These are phyloP conservation scores for Populus hybrid DNA, from an alignment of 441 rosid species.

Conservation along the genomic window DNA sequence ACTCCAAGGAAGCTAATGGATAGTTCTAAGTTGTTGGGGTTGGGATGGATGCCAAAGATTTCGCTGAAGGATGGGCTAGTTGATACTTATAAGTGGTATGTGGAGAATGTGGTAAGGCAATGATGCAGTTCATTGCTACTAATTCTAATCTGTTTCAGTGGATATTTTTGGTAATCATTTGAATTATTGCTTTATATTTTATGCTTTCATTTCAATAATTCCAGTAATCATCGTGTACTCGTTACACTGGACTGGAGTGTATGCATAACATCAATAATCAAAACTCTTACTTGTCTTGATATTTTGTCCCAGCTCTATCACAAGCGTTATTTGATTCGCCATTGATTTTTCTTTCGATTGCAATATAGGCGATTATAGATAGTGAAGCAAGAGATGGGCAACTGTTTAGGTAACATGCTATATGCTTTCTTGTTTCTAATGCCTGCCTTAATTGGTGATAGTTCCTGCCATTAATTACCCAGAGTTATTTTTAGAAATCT, in stretches of 20 bases:
- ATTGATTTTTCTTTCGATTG: neutral
- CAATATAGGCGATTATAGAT: neutral
- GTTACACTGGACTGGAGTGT: neutral
- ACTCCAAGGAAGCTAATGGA: slow-evolving; percentile 97
- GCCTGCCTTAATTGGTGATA: neutral
- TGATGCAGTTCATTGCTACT: slow-evolving; percentile 1
- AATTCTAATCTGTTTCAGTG: neutral
- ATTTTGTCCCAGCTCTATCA: neutral
- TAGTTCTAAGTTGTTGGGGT: slow-evolving; percentile 67
- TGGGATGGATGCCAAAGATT: slow-evolving; percentile 79
- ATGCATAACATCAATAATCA: neutral
- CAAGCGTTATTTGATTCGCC: neutral
- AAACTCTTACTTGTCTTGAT: neutral
- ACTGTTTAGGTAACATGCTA: neutral
- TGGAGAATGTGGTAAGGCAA: slow-evolving; percentile 49
- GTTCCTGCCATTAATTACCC: neutral
- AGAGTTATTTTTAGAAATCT: neutral
- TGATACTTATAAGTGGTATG: slow-evolving; percentile 87
- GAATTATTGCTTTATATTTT: neutral
- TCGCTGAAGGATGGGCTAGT: slow-evolving; percentile 70
- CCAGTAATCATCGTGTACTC: neutral
- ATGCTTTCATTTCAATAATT: slow-evolving; percentile 1
- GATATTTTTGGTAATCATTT: neutral
- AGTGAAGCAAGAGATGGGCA: neutral
- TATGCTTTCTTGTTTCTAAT: neutral